Evolutionary conservation across 192 early-diverging fungal genomes (phyloP).

Genomic region (Umbelopsis sp.): DNA sequence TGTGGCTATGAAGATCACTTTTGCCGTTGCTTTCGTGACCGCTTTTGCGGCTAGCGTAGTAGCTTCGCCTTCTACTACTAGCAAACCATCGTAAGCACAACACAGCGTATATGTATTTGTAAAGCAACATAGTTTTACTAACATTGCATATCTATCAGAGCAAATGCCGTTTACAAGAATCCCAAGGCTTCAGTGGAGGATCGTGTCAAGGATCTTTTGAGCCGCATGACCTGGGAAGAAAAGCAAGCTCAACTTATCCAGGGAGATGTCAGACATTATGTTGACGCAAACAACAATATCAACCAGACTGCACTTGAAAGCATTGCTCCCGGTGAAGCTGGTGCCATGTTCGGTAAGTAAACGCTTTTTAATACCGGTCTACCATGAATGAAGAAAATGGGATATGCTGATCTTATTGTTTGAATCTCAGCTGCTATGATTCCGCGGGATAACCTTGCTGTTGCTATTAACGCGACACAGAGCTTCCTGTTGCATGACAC

Average conservation of each 20-base stretch:
- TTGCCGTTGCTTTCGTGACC: neutral
- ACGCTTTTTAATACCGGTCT: neutral
- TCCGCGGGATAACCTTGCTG: neutral
- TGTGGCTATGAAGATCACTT: neutral
- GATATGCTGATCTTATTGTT: neutral
- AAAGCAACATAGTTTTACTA: neutral
- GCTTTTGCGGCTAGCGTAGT: neutral
- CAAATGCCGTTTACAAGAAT: constrained; percentile 3
- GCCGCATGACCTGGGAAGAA: constrained; percentile 17
- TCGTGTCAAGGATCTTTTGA: constrained; percentile 17
- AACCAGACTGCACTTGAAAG: constrained; percentile 9
- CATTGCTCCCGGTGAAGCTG: neutral
- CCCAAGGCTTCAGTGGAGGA: neutral
- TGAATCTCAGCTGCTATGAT: neutral
- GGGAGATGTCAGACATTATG: neutral
- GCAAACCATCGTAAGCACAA: neutral
- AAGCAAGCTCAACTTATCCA: constrained; percentile 18
- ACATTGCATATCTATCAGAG: neutral
- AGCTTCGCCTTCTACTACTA: neutral
- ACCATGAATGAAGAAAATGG: no score
- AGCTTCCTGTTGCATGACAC: constrained; percentile 5
- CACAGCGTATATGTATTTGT: neutral
- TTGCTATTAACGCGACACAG: constrained; percentile 4
- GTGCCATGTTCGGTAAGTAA: neutral
- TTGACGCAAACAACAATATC: neutral